Evolutionary conservation across 1,284 basidiomycete species (phyloP).

Genomic region (Ustilago curta): DNA sequence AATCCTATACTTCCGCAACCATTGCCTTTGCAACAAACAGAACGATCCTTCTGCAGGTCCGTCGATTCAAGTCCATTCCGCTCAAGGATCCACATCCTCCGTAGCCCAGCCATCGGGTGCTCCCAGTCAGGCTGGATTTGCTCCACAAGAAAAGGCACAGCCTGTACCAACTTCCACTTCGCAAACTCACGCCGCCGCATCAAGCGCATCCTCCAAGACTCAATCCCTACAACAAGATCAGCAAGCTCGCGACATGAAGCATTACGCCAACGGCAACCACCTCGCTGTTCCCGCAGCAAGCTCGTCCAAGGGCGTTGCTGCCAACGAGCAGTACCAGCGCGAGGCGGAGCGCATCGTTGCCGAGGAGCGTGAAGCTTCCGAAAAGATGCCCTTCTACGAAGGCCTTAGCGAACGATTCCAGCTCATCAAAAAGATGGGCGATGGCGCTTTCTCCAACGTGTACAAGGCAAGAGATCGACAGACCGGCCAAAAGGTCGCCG

Average conservation of each 20-base stretch:
- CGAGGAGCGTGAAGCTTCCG: slow-evolving; percentile 58
- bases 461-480: slow-evolving; percentile 88
- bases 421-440: slow-evolving; percentile 65
- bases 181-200: slow-evolving; percentile 37
- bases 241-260: slow-evolving; percentile 38
- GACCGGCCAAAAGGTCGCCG: slow-evolving; percentile 86
- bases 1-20: background rate
- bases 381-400: slow-evolving; percentile 64
- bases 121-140: slow-evolving; percentile 29
- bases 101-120: slow-evolving; percentile 19
- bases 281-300: slow-evolving; percentile 27
- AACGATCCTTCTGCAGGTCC: slow-evolving; percentile 33
- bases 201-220: slow-evolving; percentile 2
- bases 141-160: slow-evolving; percentile 34
- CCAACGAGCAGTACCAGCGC: slow-evolving; percentile 53
- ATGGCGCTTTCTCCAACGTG: slow-evolving; percentile 96
- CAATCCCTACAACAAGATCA: slow-evolving; percentile 7
- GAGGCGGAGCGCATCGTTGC: slow-evolving; percentile 60
- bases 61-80: slow-evolving; percentile 37
- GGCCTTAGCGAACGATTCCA: slow-evolving; percentile 62
- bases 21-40: slow-evolving; percentile 7
- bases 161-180: slow-evolving; percentile 40
- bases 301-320: slow-evolving; percentile 22
- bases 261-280: slow-evolving; percentile 28
- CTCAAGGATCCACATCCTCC: slow-evolving; percentile 32